phyloP scores from a whole-genome alignment of 176 grass and related monocot genomes.

The Bothriochloa decipiens region DNA sequence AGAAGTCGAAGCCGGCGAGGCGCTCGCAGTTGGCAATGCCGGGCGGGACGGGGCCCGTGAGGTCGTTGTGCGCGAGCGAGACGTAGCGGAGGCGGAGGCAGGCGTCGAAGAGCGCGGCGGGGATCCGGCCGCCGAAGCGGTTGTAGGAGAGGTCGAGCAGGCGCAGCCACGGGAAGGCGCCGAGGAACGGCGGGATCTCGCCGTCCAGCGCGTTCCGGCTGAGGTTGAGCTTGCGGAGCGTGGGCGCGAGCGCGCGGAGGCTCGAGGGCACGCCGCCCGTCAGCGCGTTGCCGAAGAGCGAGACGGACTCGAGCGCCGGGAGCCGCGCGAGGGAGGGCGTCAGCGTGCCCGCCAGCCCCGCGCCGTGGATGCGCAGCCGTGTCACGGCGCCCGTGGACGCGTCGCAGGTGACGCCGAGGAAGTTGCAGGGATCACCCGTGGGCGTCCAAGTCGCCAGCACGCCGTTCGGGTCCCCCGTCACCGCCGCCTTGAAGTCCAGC shows the following conservation, averaged over 20 bases:
- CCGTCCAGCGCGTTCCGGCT: slow-evolving; percentile 81
- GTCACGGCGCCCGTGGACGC: slow-evolving; percentile 48
- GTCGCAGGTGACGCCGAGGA: slow-evolving; percentile 64
- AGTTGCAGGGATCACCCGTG: slow-evolving; percentile 66
- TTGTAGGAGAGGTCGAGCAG: slow-evolving; percentile 97
- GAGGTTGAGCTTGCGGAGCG: slow-evolving; percentile 94
- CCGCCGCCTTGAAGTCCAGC: slow-evolving; percentile 76
- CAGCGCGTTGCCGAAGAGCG: slow-evolving; percentile 80
- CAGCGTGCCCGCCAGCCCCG: slow-evolving; percentile 45
- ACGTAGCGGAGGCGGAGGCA: slow-evolving; percentile 89
- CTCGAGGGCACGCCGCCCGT: slow-evolving; percentile 53
- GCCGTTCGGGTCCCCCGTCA: slow-evolving; percentile 66
- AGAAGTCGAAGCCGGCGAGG: slow-evolving; percentile 90
- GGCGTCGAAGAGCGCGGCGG: slow-evolving; percentile 60
- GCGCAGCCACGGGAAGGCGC: slow-evolving; percentile 60
- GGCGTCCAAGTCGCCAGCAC: slow-evolving; percentile 63
- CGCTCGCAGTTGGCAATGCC: slow-evolving; percentile 65
- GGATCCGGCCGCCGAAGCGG: slow-evolving; percentile 78
- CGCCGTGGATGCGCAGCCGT: slow-evolving; percentile 72
- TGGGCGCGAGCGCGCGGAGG: slow-evolving; percentile 41
- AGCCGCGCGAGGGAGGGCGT: slow-evolving; percentile 63
- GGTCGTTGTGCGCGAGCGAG: slow-evolving; percentile 81
- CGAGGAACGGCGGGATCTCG: slow-evolving; percentile 66
- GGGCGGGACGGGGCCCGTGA: slow-evolving; percentile 59
- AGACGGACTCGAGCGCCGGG: slow-evolving; percentile 67